A percentile compares a stretch with the other conserved stretches of the same genome.
Evolutionary conservation across 2,329 filamentous ascomycete genomes (phyloP).

Genomic region (Pseudocercospora vitis): DNA sequence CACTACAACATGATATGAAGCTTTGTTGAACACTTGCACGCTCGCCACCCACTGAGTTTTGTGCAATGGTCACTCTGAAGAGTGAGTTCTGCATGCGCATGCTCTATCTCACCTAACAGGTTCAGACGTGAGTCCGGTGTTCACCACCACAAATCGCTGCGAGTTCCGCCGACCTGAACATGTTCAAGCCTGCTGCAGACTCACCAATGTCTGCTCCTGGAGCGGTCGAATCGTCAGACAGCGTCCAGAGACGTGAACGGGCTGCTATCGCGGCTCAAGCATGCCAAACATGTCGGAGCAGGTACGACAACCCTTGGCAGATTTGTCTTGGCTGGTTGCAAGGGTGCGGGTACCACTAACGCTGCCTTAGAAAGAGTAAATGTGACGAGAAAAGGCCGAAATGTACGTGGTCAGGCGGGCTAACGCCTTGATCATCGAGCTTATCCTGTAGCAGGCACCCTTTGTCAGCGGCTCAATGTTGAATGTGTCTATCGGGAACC

Average conservation of each 20-base stretch:
- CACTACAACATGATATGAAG: too few relatives aligned
- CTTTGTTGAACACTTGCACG: not conserved
- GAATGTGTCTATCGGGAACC: conserved; percentile 62
- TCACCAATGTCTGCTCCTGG: conserved; percentile 21
- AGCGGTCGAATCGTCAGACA: conserved; percentile 20
- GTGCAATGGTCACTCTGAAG: not conserved
- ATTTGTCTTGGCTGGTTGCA: not conserved
- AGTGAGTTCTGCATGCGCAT: not conserved
- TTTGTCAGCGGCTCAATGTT: conserved; percentile 58
- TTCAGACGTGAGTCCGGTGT: too few relatives aligned
- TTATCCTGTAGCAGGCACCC: conserved; percentile 40
- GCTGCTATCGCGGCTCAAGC: conserved; percentile 56
- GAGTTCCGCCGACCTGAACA: not conserved
- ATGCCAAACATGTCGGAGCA: conserved; percentile 58
- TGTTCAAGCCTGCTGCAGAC: not conserved
- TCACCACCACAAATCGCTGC: not conserved
- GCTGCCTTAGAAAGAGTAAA: conserved; percentile 58
- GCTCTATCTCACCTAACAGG: not conserved
- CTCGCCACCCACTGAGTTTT: not conserved
- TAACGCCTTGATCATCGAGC: not conserved
- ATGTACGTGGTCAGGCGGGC: conserved; percentile 41
- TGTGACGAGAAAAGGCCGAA: conserved; percentile 64
- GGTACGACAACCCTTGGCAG: conserved; percentile 23
- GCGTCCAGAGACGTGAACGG: conserved; percentile 43
- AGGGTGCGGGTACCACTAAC: not conserved